Evolutionary conservation across 768 basidiomycete genomes (phyloP).

Genomic region (Basidioascus undulatus): DNA sequence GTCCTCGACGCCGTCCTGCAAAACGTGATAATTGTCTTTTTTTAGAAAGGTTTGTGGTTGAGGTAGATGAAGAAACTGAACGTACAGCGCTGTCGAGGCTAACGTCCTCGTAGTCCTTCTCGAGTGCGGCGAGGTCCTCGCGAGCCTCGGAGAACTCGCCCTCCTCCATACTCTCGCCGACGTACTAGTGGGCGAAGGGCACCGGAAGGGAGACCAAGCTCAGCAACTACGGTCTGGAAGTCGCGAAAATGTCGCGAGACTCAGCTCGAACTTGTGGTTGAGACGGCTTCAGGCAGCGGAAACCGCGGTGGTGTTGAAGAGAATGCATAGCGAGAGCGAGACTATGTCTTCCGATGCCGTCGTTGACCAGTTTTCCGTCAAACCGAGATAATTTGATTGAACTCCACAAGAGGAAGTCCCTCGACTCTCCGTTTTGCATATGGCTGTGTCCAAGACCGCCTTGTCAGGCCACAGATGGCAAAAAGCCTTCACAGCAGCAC

Average conservation of each 20-base stretch:
- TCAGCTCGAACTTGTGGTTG: constrained; percentile 68
- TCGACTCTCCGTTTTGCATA: no score
- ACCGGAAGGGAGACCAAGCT: constrained; percentile 22
- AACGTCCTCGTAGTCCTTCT: constrained; percentile 84
- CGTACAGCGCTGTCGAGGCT: constrained; percentile 18
- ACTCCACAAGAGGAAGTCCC: no score
- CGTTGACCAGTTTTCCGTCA: no score
- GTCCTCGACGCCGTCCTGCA: constrained; percentile 12
- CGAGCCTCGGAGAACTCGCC: constrained; percentile 97
- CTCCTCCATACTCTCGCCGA: constrained; percentile 99
- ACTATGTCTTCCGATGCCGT: no score
- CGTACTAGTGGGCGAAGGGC: constrained; percentile 82
- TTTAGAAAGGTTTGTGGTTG: no score
- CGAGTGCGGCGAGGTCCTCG: constrained; percentile 90
- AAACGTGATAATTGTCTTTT: no score
- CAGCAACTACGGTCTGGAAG: constrained; percentile 11
- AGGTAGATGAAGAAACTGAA: no score
- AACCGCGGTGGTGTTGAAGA: constrained; percentile 85
- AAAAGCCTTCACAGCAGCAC: no score
- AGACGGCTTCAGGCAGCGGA: constrained; percentile 79
- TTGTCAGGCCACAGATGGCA: no score
- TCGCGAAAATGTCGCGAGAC: neutral
- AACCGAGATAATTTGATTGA: no score
- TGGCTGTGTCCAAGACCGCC: no score
- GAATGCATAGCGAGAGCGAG: constrained; percentile 85